Evolutionary conservation across 805 yeast genomes (phyloP), one percentile per base, ranked within the genome.

Genomic region (Debaryomyces maramus): DNA sequence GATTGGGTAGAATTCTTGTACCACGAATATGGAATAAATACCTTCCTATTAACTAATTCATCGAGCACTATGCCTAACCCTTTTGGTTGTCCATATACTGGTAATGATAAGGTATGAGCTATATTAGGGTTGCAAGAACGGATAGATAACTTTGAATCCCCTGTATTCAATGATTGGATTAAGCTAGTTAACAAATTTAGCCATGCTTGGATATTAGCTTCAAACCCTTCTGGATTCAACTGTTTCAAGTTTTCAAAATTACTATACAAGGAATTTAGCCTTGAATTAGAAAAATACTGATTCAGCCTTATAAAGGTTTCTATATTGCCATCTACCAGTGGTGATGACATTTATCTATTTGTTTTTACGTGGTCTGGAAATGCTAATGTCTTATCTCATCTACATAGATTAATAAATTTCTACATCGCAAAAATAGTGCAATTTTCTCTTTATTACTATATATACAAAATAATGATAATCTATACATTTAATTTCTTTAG

Each of bases 161-260:
- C 34, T 11, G 53, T 19, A 10, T 29, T 24, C 10, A 45, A 47
- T 6, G 50, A 26, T 14, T 44, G 43, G 22, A 64, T 46, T 18
- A 66, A 35, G 5, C 51, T 50, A 9, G 19, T 29, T 5, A 61
- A 30, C 11, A 60, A 45, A 5, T 40, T 24, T 11, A 39, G 27
- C 75, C 75, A 70, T 2, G 75, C 72, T 2, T 50, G 47, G n/a
- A 68, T 44, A 39, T 70, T 70, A 18, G 75, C 75, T 7, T 65
- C 66, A 40, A 47, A 70, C 2, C 75, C 75, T 37, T 69, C 74
- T 0, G 69, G 67, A 48, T 70, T 70, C 38, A 65, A 44, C 6
- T 54, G 55, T 35, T 56, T 55, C 9, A 56, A 54, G 5, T 48
- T 50, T 2, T 45, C 45, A 43, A 67, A 70, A 46, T 70, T 57